Evolutionary conservation across 2,329 filamentous ascomycete genomes (phyloP), one percentile per base, ranked within the genome.

Genomic region (Helminthosporium solani): DNA sequence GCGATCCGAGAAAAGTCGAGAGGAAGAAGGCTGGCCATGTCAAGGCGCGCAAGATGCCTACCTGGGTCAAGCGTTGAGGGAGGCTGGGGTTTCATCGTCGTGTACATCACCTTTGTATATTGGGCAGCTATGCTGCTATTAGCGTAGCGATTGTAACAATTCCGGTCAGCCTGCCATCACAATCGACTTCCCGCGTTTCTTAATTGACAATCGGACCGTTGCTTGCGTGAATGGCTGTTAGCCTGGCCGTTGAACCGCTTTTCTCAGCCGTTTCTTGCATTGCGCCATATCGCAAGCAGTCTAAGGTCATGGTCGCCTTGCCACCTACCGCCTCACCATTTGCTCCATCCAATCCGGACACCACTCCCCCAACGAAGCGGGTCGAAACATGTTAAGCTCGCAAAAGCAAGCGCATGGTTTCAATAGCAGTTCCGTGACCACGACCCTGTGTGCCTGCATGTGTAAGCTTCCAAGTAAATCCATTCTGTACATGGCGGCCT

Each of bases 1-100:
- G 92, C 66, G 92, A 99, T 76, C 82, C 86, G 47, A 90, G 92
- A 75, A 85, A 80, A 66, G 95, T 99, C 58, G 94, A 99, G 76
- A 92, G 94, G 71, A 99, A 99, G 85, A 97, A 99, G 82, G 83
- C 90, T 46, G 95, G 94, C 60, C 89, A 90, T 66, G 74, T 95
- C 75, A 99, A 99, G 81, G 92, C 94, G 47, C 88, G 94, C 75
- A 99, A 99, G 84, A 95, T 87, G 84, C 92, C 92, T 50, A 82
- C 94, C 63, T 99, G 95, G 94, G 91, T 97, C 80, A 97, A 96
- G 84, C 78, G 83, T 70, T 85, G 56, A 68, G 50, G 18, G 12
- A 23, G 5, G 4, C 5, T 31, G 14, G 9, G 28, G 50, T 44
- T 15, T 43, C 38, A 40, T 28, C 37, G 41, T 57, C 72, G 53